Conservation (phyloP, 179 eudicot species). For the Gypsophila paniculata region DNA sequence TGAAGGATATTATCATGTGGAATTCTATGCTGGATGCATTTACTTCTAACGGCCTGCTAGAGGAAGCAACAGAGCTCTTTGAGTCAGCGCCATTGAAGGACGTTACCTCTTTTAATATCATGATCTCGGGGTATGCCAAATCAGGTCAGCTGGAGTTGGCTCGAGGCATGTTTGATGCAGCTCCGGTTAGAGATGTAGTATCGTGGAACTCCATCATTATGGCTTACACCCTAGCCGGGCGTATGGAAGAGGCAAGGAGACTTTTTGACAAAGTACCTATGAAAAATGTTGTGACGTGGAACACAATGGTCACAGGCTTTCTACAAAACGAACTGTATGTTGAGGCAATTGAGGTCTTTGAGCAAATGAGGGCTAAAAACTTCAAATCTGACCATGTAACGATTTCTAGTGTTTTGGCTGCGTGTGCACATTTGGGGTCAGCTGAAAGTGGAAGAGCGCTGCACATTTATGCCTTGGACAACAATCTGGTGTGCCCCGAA, state of each 20-base stretch:
- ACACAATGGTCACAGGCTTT: conserved; percentile 26
- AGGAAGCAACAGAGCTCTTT: conserved; percentile 17
- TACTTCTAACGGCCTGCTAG: conserved; percentile 16
- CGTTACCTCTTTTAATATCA: conserved; percentile 23
- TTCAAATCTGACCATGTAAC: conserved; percentile 23
- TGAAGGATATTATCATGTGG: conserved; percentile 19
- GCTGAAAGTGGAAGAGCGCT: conserved; percentile 17
- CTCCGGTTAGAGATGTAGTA: conserved; percentile 13
- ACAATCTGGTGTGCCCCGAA: conserved; percentile 17
- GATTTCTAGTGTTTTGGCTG: conserved; percentile 23
- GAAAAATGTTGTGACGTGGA: conserved; percentile 28
- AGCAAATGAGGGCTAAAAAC: conserved; percentile 22
- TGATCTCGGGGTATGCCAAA: conserved; percentile 32
- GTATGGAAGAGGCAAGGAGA: conserved; percentile 20
- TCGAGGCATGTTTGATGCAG: conserved; percentile 15
- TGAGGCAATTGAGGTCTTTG: conserved; percentile 21
- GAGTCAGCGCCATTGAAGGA: conserved; percentile 15
- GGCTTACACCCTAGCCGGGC: conserved; percentile 15
- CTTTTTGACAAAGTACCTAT: conserved; percentile 13
- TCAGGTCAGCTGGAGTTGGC: conserved; percentile 21
- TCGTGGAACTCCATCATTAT: conserved; percentile 29
- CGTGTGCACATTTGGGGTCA: conserved; percentile 27
- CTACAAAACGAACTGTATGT: conserved; percentile 9
- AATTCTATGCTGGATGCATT: conserved; percentile 26
- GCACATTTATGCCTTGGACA: conserved; percentile 26